Evolutionary conservation across 2,329 filamentous ascomycete genomes (phyloP).

Genomic region (Phaeosphaeria sp.): DNA sequence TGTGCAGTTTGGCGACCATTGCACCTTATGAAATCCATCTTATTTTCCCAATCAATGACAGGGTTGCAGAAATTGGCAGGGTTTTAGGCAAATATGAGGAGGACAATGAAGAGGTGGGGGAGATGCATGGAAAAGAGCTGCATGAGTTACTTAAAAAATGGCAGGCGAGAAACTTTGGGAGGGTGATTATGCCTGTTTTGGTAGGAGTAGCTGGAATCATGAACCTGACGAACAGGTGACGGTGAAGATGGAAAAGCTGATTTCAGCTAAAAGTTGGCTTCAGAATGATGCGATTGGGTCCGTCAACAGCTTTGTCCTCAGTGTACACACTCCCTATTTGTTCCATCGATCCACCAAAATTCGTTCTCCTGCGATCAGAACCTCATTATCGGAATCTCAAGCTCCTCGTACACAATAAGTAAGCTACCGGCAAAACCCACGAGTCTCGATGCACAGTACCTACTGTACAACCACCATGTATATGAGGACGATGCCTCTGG

Average conservation of each 20-base stretch:
- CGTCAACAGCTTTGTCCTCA: no score
- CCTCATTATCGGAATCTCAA: no score
- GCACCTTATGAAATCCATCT: conserved; percentile 12
- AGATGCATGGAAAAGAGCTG: neutral
- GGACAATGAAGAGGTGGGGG: neutral
- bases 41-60: conserved; percentile 12
- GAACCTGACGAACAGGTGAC: neutral
- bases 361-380: no score
- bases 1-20: neutral
- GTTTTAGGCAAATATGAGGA: neutral
- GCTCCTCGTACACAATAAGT: no score
- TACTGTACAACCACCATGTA: no score
- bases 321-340: no score
- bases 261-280: no score
- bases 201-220: conserved; percentile 5
- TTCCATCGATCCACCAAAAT: no score
- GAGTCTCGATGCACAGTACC: no score
- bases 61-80: conserved; percentile 6
- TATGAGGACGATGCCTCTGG: no score
- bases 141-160: conserved; percentile 4
- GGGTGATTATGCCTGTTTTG: conserved; percentile 6
- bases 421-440: no score
- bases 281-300: no score
- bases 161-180: conserved; percentile 8
- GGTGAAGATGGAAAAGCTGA: neutral